These are phyloP conservation scores for Irpex sp. DNA, from an alignment of 1,284 basidiomycete genomes.

Conservation along the genomic window DNA sequence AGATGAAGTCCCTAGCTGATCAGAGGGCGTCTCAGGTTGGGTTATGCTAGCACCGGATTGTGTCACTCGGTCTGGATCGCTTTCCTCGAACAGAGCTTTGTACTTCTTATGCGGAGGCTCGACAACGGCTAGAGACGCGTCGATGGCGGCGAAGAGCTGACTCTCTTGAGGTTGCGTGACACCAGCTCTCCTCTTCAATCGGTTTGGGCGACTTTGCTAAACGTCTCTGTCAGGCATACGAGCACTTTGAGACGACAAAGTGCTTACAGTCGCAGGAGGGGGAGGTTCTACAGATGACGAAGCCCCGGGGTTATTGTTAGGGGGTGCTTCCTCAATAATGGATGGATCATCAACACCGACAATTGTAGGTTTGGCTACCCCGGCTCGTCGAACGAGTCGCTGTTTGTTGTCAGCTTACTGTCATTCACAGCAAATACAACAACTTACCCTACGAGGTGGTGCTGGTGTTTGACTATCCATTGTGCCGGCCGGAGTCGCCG, in stretches of 20 bases:
- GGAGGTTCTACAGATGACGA: background rate
- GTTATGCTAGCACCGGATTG: background rate
- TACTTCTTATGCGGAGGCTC: constrained; percentile 67
- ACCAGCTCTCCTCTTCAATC: constrained; percentile 37
- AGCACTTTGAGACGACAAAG: background rate
- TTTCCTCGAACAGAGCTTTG: constrained; percentile 67
- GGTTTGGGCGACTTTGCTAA: constrained; percentile 23
- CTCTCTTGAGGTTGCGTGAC: constrained; percentile 14
- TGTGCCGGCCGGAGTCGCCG: background rate
- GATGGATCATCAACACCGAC: constrained; percentile 22
- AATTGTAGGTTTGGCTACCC: constrained; percentile 14
- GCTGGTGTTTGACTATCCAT: background rate
- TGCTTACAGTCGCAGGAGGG: constrained; percentile 3
- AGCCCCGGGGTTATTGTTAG: background rate
- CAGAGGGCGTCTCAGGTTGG: constrained; percentile 11
- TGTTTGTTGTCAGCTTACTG: background rate
- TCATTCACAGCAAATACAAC: too few species aligned
- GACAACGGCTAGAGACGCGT: constrained; percentile 23
- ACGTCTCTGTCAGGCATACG: background rate
- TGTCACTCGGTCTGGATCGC: constrained; percentile 43
- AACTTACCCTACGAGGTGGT: background rate
- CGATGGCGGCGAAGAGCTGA: constrained; percentile 20
- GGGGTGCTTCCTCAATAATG: constrained; percentile 12
- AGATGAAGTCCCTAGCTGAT: constrained; percentile 12
- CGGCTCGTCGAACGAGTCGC: constrained; percentile 23